Percentiles rank a stretch among this genome's conserved stretches.
Evolutionary conservation across 306 rosid species (phyloP).

Genomic region (Castanea crenata): DNA sequence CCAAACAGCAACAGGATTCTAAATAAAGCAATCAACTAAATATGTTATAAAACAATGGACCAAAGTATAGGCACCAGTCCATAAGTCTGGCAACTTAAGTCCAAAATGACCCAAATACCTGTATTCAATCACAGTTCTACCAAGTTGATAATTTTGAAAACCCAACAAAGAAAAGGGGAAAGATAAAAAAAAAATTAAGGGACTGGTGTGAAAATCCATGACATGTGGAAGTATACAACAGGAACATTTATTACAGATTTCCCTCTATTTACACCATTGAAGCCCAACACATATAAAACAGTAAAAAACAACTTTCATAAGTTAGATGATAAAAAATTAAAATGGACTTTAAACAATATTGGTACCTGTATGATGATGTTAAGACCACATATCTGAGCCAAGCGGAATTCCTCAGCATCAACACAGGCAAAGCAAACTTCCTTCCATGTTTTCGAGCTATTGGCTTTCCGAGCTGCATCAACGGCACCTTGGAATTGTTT

Average conservation of each 20-base stretch:
- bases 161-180: background rate
- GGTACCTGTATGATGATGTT: conserved; percentile 83
- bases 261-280: background rate
- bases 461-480: conserved; percentile 97
- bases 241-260: background rate
- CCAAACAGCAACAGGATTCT: background rate
- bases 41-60: background rate
- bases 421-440: conserved; percentile 97
- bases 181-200: background rate
- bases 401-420: conserved; percentile 95
- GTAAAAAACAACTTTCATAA: background rate
- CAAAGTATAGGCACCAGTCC: background rate
- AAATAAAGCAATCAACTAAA: conserved; percentile 20
- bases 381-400: conserved; percentile 96
- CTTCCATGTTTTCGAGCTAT: conserved; percentile 95
- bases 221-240: background rate
- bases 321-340: background rate
- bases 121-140: background rate
- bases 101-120: background rate
- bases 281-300: background rate
- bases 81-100: background rate
- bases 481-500: conserved; percentile 93
- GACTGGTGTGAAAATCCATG: background rate
- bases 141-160: background rate
- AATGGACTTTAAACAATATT: conserved; percentile 4